Percentiles rank a stretch among this genome's conserved stretches.
These are phyloP conservation scores for Fagopyrum homotropicum DNA, from an alignment of 148 eudicot genomes.

Conservation along the genomic window DNA sequence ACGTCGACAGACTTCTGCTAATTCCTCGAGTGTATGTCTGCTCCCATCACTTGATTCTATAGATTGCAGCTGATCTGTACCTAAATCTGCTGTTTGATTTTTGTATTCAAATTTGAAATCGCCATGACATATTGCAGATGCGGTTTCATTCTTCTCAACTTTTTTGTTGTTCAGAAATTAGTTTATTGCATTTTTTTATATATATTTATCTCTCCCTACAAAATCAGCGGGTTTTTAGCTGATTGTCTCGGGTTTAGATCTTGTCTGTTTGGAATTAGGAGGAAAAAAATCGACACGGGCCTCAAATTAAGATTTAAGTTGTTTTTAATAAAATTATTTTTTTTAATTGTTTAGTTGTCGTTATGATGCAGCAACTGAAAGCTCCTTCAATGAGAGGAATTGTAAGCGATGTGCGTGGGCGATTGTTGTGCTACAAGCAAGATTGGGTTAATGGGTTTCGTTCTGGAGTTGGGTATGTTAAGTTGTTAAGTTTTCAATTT, in stretches of 20 bases:
- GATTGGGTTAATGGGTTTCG: conserved; percentile 53
- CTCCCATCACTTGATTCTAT: neutral
- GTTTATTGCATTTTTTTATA: neutral
- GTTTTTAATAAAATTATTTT: no score
- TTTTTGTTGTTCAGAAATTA: neutral
- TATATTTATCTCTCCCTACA: neutral
- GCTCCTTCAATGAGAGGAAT: conserved; percentile 51
- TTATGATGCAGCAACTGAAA: conserved; percentile 12
- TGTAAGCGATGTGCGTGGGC: conserved; percentile 37
- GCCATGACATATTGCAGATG: neutral
- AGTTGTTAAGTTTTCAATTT: neutral
- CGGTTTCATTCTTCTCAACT: neutral
- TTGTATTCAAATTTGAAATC: neutral
- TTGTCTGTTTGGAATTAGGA: neutral
- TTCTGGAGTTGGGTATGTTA: conserved; percentile 41
- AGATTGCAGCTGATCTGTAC: neutral
- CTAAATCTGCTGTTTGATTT: neutral
- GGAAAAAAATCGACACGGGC: neutral
- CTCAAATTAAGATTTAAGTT: no score
- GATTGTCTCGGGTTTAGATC: neutral
- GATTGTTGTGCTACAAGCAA: conserved; percentile 47
- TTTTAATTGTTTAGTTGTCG: neutral
- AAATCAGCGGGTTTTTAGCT: neutral
- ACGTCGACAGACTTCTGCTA: neutral
- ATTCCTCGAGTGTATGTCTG: neutral